A percentile compares a stretch with the other conserved stretches of the same genome.
Evolutionary conservation across 495 filamentous ascomycete species (phyloP).

Genomic region (Massariosphaeria phaeospora): DNA sequence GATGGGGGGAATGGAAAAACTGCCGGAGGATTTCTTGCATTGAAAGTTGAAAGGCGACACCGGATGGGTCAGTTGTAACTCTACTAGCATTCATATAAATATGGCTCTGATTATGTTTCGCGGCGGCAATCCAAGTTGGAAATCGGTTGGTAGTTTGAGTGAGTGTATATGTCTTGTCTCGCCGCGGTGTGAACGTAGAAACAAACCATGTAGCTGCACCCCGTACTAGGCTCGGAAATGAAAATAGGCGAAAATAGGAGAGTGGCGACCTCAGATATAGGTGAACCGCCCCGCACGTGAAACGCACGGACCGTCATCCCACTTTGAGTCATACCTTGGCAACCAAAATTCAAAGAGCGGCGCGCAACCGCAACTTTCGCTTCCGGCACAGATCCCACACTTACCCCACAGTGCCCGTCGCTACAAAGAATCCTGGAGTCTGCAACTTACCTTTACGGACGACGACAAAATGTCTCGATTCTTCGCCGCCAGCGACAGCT

Average conservation of each 20-base stretch:
- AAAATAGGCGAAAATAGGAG: not conserved
- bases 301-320: slow-evolving; percentile 11
- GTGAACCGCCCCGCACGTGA: slow-evolving; percentile 25
- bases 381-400: not conserved
- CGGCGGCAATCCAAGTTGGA: not conserved
- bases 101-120: slow-evolving; percentile 1
- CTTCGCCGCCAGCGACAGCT: slow-evolving; percentile 89
- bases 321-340: not conserved
- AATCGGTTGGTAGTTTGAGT: not conserved
- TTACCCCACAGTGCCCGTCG: not conserved
- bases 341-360: not conserved
- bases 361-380: not conserved
- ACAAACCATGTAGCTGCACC: too few species aligned
- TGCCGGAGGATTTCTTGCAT: not conserved
- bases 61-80: slow-evolving; percentile 1
- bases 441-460: not conserved
- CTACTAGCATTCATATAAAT: slow-evolving; percentile 19
- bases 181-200: too few species aligned
- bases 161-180: not conserved
- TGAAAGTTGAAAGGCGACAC: too few species aligned
- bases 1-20: not conserved
- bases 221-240: too few species aligned
- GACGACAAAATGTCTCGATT: slow-evolving; percentile 78
- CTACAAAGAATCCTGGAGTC: not conserved
- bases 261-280: not conserved